Evolutionary conservation across 768 basidiomycete species (phyloP).

Genomic region (Mycena maculata): DNA sequence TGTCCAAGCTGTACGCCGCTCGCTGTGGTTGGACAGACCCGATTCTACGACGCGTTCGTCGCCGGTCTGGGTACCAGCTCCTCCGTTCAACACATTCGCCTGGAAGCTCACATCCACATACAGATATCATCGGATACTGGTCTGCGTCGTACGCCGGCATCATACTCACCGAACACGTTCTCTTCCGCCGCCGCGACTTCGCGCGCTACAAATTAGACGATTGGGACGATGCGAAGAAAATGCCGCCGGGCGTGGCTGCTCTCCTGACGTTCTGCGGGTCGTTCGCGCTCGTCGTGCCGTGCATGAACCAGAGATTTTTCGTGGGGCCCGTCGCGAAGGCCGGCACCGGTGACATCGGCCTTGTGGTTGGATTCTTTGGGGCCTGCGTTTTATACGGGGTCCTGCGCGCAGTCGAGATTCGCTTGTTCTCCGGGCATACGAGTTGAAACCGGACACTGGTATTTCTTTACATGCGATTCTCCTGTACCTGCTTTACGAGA

Average conservation of each 20-base stretch:
- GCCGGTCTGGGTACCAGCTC: conserved; percentile 58
- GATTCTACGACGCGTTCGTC: conserved; percentile 71
- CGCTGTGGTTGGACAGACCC: conserved; percentile 74
- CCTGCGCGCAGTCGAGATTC: conserved; percentile 56
- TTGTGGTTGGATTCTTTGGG: conserved; percentile 67
- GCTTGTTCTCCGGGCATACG: conserved; percentile 18
- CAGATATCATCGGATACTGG: conserved; percentile 68
- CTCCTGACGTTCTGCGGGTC: conserved; percentile 61
- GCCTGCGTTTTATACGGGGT: conserved; percentile 61
- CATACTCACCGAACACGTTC: conserved; percentile 72
- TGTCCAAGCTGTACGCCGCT: conserved; percentile 68
- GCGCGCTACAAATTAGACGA: conserved; percentile 58
- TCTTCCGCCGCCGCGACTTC: conserved; percentile 67
- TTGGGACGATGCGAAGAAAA: conserved; percentile 65
- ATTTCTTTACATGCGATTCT: background rate
- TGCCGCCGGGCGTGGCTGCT: conserved; percentile 76
- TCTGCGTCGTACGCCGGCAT: conserved; percentile 67
- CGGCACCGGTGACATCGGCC: conserved; percentile 77
- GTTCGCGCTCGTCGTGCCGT: conserved; percentile 69
- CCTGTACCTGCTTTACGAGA: background rate
- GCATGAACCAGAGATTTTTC: conserved; percentile 80
- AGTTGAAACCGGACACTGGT: background rate
- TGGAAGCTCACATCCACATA: background rate
- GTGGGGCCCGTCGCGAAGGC: conserved; percentile 71
- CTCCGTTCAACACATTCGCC: background rate